Evolutionary conservation across 768 basidiomycete genomes (phyloP).

Genomic region (Suillus brevipes): DNA sequence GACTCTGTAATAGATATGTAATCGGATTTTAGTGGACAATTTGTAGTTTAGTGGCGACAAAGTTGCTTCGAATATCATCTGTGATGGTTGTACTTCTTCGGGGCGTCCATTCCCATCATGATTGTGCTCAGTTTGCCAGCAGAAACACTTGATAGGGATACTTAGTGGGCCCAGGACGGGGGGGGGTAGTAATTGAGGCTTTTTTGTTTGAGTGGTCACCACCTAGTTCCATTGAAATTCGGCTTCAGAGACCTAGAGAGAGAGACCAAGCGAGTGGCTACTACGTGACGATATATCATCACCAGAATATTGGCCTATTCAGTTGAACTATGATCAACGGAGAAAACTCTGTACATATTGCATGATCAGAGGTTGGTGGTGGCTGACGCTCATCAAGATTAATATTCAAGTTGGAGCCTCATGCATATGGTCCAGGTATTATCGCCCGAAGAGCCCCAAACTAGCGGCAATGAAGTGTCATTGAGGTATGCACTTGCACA

Average conservation of each 20-base stretch:
- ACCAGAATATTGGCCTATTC: too few species aligned
- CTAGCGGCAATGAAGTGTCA: background rate
- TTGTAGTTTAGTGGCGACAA: slow-evolving; percentile 3
- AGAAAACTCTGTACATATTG: too few species aligned
- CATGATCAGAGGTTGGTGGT: too few species aligned
- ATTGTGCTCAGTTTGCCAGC: background rate
- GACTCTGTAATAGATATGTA: slow-evolving; percentile 3
- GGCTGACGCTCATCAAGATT: too few species aligned
- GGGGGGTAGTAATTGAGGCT: background rate
- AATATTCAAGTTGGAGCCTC: too few species aligned
- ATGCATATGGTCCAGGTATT: too few species aligned
- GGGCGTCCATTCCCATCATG: background rate
- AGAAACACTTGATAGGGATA: background rate
- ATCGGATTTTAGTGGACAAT: slow-evolving; percentile 1
- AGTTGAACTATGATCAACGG: too few species aligned
- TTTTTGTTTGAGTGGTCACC: background rate
- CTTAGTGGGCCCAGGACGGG: background rate
- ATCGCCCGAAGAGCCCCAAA: background rate
- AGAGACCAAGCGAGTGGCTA: background rate
- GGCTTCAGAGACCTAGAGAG: too few species aligned
- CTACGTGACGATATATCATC: too few species aligned
- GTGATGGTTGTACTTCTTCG: background rate
- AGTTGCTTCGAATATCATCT: slow-evolving; percentile 2
- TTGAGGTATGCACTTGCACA: background rate
- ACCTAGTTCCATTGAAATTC: background rate